Base-by-base conservation (phyloP, 1,139 yeast genomes). In the Diutina rugosa region DNA sequence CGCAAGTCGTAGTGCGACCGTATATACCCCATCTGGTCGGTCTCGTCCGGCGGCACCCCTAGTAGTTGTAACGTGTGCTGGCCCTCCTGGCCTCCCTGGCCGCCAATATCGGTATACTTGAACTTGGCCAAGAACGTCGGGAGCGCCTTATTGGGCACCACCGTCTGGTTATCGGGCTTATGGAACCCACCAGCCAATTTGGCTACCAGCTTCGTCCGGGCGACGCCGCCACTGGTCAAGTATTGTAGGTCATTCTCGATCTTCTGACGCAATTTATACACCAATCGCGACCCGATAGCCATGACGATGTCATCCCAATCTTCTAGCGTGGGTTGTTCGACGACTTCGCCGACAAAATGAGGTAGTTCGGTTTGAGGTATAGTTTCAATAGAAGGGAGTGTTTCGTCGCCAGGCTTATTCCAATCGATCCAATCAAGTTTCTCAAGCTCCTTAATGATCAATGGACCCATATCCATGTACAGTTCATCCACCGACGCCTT, bases 401-500 rank as follows among this genome's bases (percentile, higher is more conserved):
- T 70, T 62, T 45, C 74, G 73, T 60, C 60, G 57, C 71, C 76
- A 63, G 46, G 61, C 59, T 1, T 57, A 60, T 0, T 81, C 79
- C 7, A 82, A 59, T 0, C 59, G 61, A 0, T 62, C 60, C 48
- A 30, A 6, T 44, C 45, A 4, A 28, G 9, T 4, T 4, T 28
- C 10, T 32, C 14, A 16, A 49, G 8, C 28, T 49, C 53, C 12
- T 61, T 59, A 61, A 69, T 69, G 1, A 76, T 68, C 4, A 65
- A 46, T 47, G 77, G 61, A 0, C 98, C 97, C 49, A 93, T 68
- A 68, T 93, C 97, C 61, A 93, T 63, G 66, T 87, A 93, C 55
- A 93, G 85, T 69, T 93, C 99, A 69, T 93, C 99, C 16, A 91
- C 95, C 69, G 97, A 90, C 0, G 97, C 98, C 70, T 91, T 91